Conservation (phyloP, 148 eudicot genomes). For the Amaranthus palmeri region DNA sequence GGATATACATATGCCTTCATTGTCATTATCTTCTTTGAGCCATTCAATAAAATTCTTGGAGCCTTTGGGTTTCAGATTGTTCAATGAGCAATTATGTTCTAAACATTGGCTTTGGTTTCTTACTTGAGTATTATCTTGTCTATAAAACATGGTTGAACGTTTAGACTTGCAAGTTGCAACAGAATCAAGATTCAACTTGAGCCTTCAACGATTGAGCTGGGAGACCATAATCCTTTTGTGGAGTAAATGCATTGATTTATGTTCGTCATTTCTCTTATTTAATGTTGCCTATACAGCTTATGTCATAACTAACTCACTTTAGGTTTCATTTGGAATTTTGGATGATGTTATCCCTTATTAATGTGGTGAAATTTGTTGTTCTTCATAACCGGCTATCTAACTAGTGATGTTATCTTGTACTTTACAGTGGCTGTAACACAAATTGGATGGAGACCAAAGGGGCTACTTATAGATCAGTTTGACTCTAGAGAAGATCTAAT, state of each 20-base stretch:
- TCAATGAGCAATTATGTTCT: not conserved
- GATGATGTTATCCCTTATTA: not conserved
- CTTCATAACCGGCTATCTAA: not conserved
- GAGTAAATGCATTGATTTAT: not conserved
- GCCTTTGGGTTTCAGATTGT: not conserved
- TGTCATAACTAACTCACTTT: too few species aligned
- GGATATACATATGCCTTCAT: too few species aligned
- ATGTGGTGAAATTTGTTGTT: not conserved
- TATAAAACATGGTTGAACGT: not conserved
- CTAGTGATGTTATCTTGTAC: constrained; percentile 23
- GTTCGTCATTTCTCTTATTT: not conserved
- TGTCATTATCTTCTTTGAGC: not conserved
- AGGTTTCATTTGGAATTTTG: not conserved
- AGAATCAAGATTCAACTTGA: not conserved
- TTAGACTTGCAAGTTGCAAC: not conserved
- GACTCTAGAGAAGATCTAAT: constrained; percentile 97
- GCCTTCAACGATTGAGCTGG: not conserved
- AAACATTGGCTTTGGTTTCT: not conserved
- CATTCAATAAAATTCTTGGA: not conserved
- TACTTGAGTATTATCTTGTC: not conserved
- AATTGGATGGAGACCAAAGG: constrained; percentile 93
- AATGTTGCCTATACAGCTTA: not conserved
- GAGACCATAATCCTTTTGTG: not conserved
- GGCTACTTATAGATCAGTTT: constrained; percentile 84
- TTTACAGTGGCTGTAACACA: constrained; percentile 88